phyloP scores from a whole-genome alignment of 805 yeast species.

The Kuraishia hungarica region DNA sequence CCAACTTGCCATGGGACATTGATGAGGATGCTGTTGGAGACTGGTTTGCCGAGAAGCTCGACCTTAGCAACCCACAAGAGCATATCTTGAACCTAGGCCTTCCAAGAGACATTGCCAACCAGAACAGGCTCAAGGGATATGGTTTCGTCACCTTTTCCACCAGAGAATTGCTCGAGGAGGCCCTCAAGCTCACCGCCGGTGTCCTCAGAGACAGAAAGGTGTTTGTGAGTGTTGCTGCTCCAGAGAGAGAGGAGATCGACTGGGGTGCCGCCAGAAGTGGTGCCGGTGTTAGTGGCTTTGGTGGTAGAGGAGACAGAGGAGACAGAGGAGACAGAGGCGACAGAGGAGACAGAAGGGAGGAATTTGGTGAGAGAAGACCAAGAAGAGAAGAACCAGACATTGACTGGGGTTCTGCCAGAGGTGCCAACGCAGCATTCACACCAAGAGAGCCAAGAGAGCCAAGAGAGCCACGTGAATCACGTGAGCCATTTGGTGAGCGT shows the following conservation, averaged over 20 bases:
- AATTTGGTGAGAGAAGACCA: constrained; percentile 16
- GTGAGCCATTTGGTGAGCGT: constrained; percentile 17
- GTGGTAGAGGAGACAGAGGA: constrained; percentile 5
- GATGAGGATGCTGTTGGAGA: constrained; percentile 54
- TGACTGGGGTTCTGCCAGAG: constrained; percentile 36
- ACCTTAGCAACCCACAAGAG: constrained; percentile 37
- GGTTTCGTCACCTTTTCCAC: constrained; percentile 44
- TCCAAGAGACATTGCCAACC: constrained; percentile 56
- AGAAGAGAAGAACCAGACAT: constrained; percentile 25
- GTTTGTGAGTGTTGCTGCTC: constrained; percentile 52
- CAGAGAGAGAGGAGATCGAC: constrained; percentile 36
- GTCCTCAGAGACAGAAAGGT: constrained; percentile 41
- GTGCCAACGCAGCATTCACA: constrained; percentile 9
- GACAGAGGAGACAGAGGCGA: background rate
- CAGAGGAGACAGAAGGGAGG: constrained; percentile 4
- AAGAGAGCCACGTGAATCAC: constrained; percentile 21
- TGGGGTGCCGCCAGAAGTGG: constrained; percentile 10
- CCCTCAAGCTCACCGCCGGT: constrained; percentile 34
- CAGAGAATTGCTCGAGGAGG: constrained; percentile 40
- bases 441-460: constrained; percentile 19
- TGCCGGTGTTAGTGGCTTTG: constrained; percentile 5
- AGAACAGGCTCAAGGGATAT: constrained; percentile 54
- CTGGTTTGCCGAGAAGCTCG: constrained; percentile 49
- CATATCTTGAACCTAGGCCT: constrained; percentile 58
- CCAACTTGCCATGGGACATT: constrained; percentile 78